Evolutionary conservation across 371 early-diverging fungal species (phyloP), one percentile per base, ranked within the genome.

Genomic region (Mortierella sp.): DNA sequence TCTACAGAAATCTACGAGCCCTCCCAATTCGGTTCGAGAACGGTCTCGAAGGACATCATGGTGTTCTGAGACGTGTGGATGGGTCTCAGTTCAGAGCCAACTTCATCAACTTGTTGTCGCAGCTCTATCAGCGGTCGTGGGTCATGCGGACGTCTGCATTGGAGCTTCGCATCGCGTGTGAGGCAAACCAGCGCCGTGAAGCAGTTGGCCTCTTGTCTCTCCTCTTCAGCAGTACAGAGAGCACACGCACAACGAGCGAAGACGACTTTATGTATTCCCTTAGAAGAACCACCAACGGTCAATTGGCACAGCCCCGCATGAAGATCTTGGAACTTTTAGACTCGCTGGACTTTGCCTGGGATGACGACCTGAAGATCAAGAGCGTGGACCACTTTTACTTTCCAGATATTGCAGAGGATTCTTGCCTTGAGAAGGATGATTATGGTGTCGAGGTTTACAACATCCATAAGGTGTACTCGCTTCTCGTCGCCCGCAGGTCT

Each of bases 51-150:
- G 82, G 82, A 39, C 49, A 67, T 8, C 79, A 83, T 28, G 74
- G 80, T 8, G 47, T 66, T 3, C 55, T 67, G 2, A 67, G 63
- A 5, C 55, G 55, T 16, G 19, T 79, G 54, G 57, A 77, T 54
- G 65, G 71, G 21, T 59, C 79, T 0, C 19, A 44, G 14, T 48
- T 79, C 53, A 57, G 60, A 19, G 81, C 79, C 34, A 85, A 88
- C 54, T 84, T 88, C 49, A 77, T 80, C 67, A 80, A 74, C 22
- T 57, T 90, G 37, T 57, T 83, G 29, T 88, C 94, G 5, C 89
- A 90, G 67, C 81, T 96, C 29, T 91, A 94, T 63, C 94, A 94
- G 63, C 90, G 94, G n/a, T 89, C 95, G 4, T 96, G 95, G 95
- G 80, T 95, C 17, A 83, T 96, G 80, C 86, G 92, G 49, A 79